phyloP scores from a whole-genome alignment of 176 grass and related monocot genomes.

The Ampelocalamus luodianensis region DNA sequence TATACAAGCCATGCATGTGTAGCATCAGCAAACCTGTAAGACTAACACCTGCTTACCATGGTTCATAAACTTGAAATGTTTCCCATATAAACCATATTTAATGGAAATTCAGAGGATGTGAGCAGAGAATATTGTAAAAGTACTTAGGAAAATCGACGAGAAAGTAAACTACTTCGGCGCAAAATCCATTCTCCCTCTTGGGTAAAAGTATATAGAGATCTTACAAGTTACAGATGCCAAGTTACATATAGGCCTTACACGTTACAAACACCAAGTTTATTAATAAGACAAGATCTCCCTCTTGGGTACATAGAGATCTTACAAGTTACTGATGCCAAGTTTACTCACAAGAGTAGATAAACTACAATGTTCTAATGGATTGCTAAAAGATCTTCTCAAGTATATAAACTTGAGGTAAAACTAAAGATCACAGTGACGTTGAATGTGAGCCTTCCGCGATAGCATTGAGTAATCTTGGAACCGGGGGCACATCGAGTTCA shows the following conservation, averaged over 20 bases:
- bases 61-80: neutral
- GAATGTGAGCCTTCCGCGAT: neutral
- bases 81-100: neutral
- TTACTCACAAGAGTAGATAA: neutral
- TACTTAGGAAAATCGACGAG: too few species aligned
- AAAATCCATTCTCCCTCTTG: too few species aligned
- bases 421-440: neutral
- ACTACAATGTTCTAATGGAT: neutral
- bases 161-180: too few species aligned
- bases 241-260: too few species aligned
- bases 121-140: neutral
- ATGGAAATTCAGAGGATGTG: neutral
- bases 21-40: too few species aligned
- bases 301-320: neutral
- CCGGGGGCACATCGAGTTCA: conserved; percentile 13
- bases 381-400: neutral
- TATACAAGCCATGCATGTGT: too few species aligned
- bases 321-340: neutral
- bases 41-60: neutral
- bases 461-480: conserved; percentile 43
- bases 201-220: too few species aligned
- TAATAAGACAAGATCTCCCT: too few species aligned
- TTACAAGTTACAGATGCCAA: too few species aligned
- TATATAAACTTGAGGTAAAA: neutral
- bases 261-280: too few species aligned